Conservation (phyloP, 2,329 filamentous ascomycete genomes). For the Alternaria triticimaculans region DNA sequence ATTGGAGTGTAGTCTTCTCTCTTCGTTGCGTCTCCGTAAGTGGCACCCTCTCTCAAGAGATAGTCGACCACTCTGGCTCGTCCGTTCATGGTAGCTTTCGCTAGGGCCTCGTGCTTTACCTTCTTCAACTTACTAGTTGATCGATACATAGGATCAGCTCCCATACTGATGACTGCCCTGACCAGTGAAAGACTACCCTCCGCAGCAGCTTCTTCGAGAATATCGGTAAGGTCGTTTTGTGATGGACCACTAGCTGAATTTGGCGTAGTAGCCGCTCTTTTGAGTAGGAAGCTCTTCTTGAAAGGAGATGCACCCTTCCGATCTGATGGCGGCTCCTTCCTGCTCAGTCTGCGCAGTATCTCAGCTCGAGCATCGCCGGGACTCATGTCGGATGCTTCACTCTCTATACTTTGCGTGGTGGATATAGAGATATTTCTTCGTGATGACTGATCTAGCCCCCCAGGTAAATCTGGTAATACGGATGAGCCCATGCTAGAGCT, state of each 20-base stretch:
- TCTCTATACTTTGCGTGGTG: slow-evolving; percentile 12
- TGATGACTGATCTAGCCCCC: slow-evolving; percentile 11
- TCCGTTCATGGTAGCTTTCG: slow-evolving; percentile 22
- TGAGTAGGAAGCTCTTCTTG: slow-evolving; percentile 20
- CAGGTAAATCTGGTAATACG: slow-evolving; percentile 1
- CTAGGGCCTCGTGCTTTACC: slow-evolving; percentile 23
- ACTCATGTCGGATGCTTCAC: slow-evolving; percentile 16
- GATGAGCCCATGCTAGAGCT: slow-evolving; percentile 3
- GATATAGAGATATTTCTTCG: slow-evolving; percentile 18
- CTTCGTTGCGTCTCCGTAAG: slow-evolving; percentile 19
- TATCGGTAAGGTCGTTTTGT: slow-evolving; percentile 11
- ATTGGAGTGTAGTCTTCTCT: slow-evolving; percentile 16
- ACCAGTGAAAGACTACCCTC: slow-evolving; percentile 22
- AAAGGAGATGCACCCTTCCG: slow-evolving; percentile 9
- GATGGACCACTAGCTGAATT: slow-evolving; percentile 2
- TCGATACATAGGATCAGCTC: slow-evolving; percentile 14
- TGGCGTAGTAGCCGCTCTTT: slow-evolving; percentile 12
- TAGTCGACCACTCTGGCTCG: slow-evolving; percentile 21
- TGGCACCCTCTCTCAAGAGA: slow-evolving; percentile 21
- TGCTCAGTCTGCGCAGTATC: slow-evolving; percentile 15
- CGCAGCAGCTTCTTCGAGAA: slow-evolving; percentile 23
- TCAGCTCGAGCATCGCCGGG: slow-evolving; percentile 19
- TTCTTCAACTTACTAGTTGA: slow-evolving; percentile 19
- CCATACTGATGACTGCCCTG: slow-evolving; percentile 17
- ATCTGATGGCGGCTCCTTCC: slow-evolving; percentile 3